Evolutionary conservation across 2,329 filamentous ascomycete genomes (phyloP).

Genomic region (Trichoderma sp.): DNA sequence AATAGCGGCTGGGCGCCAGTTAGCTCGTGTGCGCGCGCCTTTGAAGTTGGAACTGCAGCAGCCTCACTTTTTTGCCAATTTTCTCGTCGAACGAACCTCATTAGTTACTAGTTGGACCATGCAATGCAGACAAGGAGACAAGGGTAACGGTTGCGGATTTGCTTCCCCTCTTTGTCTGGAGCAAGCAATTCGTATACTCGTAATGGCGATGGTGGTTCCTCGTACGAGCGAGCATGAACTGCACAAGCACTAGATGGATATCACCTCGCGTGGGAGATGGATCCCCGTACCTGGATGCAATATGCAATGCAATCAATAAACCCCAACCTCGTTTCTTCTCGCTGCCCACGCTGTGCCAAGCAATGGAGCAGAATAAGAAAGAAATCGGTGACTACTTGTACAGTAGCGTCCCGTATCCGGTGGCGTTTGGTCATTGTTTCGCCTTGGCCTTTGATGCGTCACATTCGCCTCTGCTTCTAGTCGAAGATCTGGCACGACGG

Average conservation of each 20-base stretch:
- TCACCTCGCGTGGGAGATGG: background rate
- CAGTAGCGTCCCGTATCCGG: background rate
- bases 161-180: background rate
- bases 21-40: background rate
- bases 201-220: background rate
- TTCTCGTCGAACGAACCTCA: background rate
- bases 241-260: background rate
- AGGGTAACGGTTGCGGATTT: background rate
- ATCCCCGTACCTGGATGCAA: background rate
- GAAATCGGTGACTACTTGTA: background rate
- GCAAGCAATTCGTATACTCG: background rate
- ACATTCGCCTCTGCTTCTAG: background rate
- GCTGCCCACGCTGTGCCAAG: background rate
- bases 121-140: background rate
- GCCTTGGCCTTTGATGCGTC: background rate
- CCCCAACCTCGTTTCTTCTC: background rate
- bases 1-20: background rate
- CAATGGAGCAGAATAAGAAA: background rate
- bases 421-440: background rate
- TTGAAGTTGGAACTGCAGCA: background rate
- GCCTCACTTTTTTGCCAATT: background rate
- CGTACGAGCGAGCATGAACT: background rate
- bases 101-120: background rate
- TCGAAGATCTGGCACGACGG: constrained; percentile 10
- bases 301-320: background rate